Percentiles rank a stretch among this genome's conserved stretches.
phyloP scores from a whole-genome alignment of 768 basidiomycete genomes.

The Sporobolomyces phaffii region DNA sequence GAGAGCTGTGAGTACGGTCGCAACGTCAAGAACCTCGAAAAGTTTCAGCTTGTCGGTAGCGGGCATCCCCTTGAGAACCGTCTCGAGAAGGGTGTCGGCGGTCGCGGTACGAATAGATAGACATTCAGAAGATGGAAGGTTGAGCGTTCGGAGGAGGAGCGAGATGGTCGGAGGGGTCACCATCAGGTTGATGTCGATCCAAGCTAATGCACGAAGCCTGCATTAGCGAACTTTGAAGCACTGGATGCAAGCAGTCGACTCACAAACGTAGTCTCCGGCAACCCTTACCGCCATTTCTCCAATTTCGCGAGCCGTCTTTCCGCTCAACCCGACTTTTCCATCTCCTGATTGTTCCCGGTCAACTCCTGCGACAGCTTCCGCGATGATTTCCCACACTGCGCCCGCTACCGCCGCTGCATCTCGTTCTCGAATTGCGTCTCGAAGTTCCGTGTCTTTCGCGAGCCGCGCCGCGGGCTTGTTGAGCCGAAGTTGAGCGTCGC shows the following conservation, averaged over 20 bases:
- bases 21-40: constrained; percentile 78
- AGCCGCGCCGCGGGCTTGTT: constrained; percentile 68
- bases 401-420: constrained; percentile 83
- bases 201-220: no score
- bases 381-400: constrained; percentile 74
- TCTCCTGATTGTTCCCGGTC: constrained; percentile 50
- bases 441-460: constrained; percentile 70
- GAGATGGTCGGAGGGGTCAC: constrained; percentile 84
- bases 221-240: no score
- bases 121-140: constrained; percentile 55
- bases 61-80: constrained; percentile 88
- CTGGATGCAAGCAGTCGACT: constrained; percentile 46
- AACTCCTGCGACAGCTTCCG: constrained; percentile 52
- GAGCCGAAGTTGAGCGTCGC: constrained; percentile 85
- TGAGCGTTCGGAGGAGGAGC: constrained; percentile 73
- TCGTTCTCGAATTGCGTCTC: constrained; percentile 77
- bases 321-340: constrained; percentile 51
- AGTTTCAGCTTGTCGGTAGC: constrained; percentile 80
- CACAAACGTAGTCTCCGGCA: constrained; percentile 88
- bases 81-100: constrained; percentile 68
- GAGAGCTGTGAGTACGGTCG: constrained; percentile 70
- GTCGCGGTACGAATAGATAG: constrained; percentile 76
- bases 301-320: constrained; percentile 54
- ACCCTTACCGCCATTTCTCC: constrained; percentile 90
- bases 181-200: constrained; percentile 96